Percentiles rank a stretch among this genome's conserved stretches.
These are phyloP conservation scores for Bombardia bombarda DNA, from an alignment of 495 filamentous ascomycete species.

Conservation along the genomic window DNA sequence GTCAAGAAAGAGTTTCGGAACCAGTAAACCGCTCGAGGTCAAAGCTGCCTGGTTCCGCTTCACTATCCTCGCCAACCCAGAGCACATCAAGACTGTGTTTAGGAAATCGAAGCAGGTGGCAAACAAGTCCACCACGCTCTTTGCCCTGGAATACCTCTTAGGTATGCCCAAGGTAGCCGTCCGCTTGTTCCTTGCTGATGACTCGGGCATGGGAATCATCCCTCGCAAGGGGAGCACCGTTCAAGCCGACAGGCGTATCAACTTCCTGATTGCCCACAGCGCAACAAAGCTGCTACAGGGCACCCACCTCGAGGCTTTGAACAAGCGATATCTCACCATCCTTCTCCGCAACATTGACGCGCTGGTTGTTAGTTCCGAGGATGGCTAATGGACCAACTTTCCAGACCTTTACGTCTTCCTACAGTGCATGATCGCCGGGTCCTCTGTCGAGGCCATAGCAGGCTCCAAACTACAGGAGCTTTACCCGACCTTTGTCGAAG, in stretches of 20 bases:
- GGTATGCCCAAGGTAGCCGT: background rate
- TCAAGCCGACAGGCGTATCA: background rate
- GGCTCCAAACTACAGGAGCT: background rate
- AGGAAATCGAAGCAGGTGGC: background rate
- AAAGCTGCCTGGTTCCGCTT: background rate
- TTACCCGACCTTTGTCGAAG: background rate
- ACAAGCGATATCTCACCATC: background rate
- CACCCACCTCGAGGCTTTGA: background rate
- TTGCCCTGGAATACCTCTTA: background rate
- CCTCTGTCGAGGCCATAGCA: background rate
- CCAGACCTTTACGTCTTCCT: background rate
- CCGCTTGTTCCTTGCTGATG: background rate
- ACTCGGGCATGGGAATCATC: background rate
- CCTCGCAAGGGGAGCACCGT: background rate
- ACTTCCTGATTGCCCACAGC: background rate
- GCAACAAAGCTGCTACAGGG: background rate
- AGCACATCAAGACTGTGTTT: background rate
- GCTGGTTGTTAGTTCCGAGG: background rate
- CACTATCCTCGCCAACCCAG: background rate
- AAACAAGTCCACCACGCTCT: background rate
- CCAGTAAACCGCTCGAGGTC: background rate
- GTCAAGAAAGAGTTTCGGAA: background rate
- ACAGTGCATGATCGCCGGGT: background rate
- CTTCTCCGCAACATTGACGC: background rate
- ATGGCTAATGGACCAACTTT: background rate